These are phyloP conservation scores for Globisporangium sylvaticum DNA, from an alignment of 352 stramenopile species.

Conservation along the genomic window DNA sequence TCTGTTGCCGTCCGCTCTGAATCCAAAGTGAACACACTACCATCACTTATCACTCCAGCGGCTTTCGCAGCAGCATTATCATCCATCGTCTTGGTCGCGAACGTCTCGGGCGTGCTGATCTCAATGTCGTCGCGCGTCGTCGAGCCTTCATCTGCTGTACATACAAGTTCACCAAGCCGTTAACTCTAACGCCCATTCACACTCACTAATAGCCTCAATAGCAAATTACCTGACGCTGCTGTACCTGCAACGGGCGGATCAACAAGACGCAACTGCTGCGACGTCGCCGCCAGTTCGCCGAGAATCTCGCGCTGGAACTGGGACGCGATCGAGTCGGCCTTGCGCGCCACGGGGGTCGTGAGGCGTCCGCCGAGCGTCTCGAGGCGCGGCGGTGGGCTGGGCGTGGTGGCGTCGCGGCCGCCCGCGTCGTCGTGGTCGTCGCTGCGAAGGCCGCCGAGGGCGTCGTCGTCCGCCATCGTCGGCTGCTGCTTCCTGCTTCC, in stretches of 20 bases:
- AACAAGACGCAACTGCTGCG: neutral
- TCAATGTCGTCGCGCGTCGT: slow-evolving; percentile 20
- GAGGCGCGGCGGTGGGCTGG: slow-evolving; percentile 11
- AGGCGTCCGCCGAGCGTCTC: slow-evolving; percentile 23
- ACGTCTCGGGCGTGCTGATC: slow-evolving; percentile 31
- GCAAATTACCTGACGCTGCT: neutral
- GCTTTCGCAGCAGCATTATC: neutral
- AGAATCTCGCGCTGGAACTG: slow-evolving; percentile 68
- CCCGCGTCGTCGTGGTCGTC: neutral
- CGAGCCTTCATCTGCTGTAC: slow-evolving; percentile 2
- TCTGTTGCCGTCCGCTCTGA: neutral
- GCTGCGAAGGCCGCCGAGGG: neutral
- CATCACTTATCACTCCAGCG: neutral
- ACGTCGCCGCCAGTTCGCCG: slow-evolving; percentile 16
- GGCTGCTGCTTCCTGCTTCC: neutral
- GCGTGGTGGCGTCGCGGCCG: neutral
- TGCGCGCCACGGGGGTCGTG: slow-evolving; percentile 20
- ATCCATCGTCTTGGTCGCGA: slow-evolving; percentile 9
- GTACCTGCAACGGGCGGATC: slow-evolving; percentile 1
- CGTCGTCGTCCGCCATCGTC: slow-evolving; percentile 4
- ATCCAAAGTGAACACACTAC: neutral
- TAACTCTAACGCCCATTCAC: neutral
- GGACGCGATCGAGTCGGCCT: slow-evolving; percentile 46
- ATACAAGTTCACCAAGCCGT: neutral
- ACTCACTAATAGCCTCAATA: neutral